These are phyloP conservation scores for Polytolypa hystricis DNA, from an alignment of 2,329 filamentous ascomycete genomes.

Conservation along the genomic window DNA sequence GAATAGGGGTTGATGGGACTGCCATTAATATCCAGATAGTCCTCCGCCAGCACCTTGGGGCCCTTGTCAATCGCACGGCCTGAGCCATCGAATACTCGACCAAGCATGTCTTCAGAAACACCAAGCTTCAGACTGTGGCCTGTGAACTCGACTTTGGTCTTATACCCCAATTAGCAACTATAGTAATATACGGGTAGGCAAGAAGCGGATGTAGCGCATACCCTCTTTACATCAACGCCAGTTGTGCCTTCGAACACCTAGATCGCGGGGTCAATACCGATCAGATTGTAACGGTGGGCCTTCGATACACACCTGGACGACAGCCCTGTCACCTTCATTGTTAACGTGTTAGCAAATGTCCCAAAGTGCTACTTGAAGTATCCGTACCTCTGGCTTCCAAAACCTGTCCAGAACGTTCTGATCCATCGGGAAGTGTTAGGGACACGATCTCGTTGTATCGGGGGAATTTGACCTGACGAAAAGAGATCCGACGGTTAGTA, in stretches of 20 bases:
- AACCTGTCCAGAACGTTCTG: constrained; percentile 86
- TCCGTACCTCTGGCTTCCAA: constrained; percentile 82
- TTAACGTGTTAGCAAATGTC: constrained; percentile 1
- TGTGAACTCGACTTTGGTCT: constrained; percentile 96
- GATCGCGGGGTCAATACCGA: constrained; percentile 28
- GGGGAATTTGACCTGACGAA: constrained; percentile 94
- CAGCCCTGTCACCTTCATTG: constrained; percentile 67
- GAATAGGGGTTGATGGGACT: constrained; percentile 98
- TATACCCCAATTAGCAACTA: constrained; percentile 8
- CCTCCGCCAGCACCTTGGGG: constrained; percentile 92
- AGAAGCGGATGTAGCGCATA: too few relatives aligned
- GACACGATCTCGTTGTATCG: constrained; percentile 97
- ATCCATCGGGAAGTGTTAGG: constrained; percentile 89
- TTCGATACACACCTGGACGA: constrained; percentile 65
- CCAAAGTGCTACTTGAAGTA: neutral
- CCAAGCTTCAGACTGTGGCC: constrained; percentile 96
- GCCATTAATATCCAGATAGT: constrained; percentile 98
- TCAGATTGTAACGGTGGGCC: constrained; percentile 2
- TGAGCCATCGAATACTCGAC: constrained; percentile 96
- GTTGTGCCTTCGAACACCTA: constrained; percentile 96
- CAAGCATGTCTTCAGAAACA: constrained; percentile 98
- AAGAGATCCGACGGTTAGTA: too few relatives aligned
- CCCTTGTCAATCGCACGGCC: constrained; percentile 98
- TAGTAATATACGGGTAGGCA: too few relatives aligned
- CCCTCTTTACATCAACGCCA: constrained; percentile 98